Conservation (phyloP, 129 eudicot genomes). For the Escallonia herrerae region DNA sequence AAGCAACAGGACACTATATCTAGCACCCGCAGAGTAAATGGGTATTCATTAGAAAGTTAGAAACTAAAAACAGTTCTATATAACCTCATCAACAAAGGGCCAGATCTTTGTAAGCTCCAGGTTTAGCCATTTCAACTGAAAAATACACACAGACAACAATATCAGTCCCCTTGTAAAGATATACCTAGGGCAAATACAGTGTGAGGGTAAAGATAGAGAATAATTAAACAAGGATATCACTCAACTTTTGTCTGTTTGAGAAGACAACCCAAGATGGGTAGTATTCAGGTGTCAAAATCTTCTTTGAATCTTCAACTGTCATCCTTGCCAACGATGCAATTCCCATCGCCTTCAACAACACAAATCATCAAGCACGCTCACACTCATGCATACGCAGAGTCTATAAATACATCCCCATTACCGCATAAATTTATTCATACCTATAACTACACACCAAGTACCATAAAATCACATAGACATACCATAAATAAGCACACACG, state of each 20-base stretch:
- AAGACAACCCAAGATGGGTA: conserved; percentile 97
- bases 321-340: conserved; percentile 94
- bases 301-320: conserved; percentile 93
- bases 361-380: conserved; percentile 3
- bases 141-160: conserved; percentile 11
- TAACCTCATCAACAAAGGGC: conserved; percentile 84
- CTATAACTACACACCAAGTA: too few relatives aligned
- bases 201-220: neutral
- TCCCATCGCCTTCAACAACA: conserved; percentile 50
- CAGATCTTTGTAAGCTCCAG: conserved; percentile 81
- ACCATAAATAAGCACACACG: too few relatives aligned
- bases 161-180: conserved; percentile 14
- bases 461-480: too few relatives aligned
- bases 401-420: too few relatives aligned
- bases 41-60: neutral
- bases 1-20: neutral
- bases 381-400: neutral
- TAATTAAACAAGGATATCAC: neutral
- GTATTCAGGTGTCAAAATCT: conserved; percentile 60
- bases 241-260: conserved; percentile 79
- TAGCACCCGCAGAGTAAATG: neutral
- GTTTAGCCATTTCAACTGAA: conserved; percentile 96
- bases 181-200: neutral
- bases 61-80: conserved; percentile 1
- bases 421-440: too few relatives aligned